Base-by-base conservation (phyloP, 768 basidiomycete genomes). In the Collybia sp. region DNA sequence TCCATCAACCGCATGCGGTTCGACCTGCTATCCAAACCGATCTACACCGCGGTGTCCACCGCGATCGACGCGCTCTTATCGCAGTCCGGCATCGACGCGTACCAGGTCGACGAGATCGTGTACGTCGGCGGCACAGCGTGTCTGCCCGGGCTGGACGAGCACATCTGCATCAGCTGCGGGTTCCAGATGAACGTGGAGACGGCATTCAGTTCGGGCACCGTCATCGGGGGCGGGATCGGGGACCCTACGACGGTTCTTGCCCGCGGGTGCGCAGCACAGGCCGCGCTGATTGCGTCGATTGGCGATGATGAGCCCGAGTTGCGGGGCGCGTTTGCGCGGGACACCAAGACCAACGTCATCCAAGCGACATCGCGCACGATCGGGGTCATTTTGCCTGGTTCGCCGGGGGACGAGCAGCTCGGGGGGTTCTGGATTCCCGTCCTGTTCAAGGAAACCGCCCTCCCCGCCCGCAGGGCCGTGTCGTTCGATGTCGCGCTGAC, bases 241-340 rank as follows among this genome's bases (percentile, higher is more conserved):
- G 87, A 90, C 60, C 88, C 89, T 0, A 88, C 85, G 1, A 83
- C 87, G 9, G 72, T 90, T 40, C 70, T 92, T 0, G 82, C 87
- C 1, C 69, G 85, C 9, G 89, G 89, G n/a, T 83, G 80, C 46
- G 88, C 85, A 3, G 57, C 83, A 34, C 88, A 91, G 59, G 89
- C 85, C 1, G 76, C 77, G 39, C 59, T 89, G 32, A 68, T 91
- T 32, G 64, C 75, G 1, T 58, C 61, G 10, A 65, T 87, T 25
- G 65, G 67, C 2, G 63, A 67, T 25, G 73, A 72, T 2, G 68
- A 70, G 37, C 72, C 67, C 36, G 78, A 81, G 48, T 56, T 88
- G 18, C 60, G 68, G 19, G 59, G 57, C 12, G 78, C 79, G 19
- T 85, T 86, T 56, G 57, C 60, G 54, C 42, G 56, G 42, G 31